Conservation (phyloP, 2,329 filamentous ascomycete genomes). For the Xylariaceae sp. region DNA sequence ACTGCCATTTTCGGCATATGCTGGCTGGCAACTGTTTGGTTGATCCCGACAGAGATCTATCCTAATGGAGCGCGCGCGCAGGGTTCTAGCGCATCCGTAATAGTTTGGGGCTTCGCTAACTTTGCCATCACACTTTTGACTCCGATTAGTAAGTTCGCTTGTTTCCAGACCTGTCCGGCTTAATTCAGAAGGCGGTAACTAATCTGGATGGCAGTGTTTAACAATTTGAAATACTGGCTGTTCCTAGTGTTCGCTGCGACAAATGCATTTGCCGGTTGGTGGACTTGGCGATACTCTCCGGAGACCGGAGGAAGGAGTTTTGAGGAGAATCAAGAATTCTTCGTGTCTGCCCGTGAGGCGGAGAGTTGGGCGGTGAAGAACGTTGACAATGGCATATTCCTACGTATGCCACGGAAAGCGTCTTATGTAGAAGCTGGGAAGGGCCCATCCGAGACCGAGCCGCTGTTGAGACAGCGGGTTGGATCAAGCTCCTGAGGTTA, state of each 20-base stretch:
- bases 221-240: constrained; percentile 57
- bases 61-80: constrained; percentile 53
- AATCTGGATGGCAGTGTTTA: constrained; percentile 40
- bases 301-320: constrained; percentile 58
- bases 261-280: constrained; percentile 52
- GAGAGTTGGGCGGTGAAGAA: constrained; percentile 53
- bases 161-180: neutral
- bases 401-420: constrained; percentile 22
- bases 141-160: constrained; percentile 38
- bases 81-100: constrained; percentile 53
- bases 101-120: constrained; percentile 57
- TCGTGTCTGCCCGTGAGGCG: constrained; percentile 48
- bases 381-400: constrained; percentile 50
- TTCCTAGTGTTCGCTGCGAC: constrained; percentile 55
- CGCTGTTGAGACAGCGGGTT: constrained; percentile 4
- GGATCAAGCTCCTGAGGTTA: neutral
- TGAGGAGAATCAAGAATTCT: constrained; percentile 60
- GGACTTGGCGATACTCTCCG: constrained; percentile 50
- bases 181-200: neutral
- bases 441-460: constrained; percentile 8
- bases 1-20: constrained; percentile 61
- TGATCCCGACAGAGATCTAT: constrained; percentile 59
- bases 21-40: constrained; percentile 59
- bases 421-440: constrained; percentile 8
- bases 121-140: constrained; percentile 57